These are phyloP conservation scores for Stagonosporopsis cucurbitacearum DNA, from an alignment of 2,329 filamentous ascomycete species.

Conservation along the genomic window DNA sequence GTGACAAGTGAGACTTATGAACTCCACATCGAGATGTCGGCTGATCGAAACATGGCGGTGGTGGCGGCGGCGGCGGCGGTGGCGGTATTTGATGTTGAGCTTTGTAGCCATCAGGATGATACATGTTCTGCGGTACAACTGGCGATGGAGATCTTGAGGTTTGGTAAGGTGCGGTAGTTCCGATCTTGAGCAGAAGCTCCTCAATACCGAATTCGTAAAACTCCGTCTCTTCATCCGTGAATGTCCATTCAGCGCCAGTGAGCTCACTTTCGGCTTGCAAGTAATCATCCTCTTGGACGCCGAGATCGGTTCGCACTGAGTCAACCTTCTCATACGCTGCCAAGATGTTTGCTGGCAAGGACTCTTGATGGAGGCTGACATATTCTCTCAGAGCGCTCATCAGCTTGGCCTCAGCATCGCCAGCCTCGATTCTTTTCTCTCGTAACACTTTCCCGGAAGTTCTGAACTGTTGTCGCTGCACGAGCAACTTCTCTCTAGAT, in stretches of 20 bases:
- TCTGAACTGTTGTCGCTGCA: too few relatives aligned
- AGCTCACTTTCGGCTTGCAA: conserved; percentile 22
- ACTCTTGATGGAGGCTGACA: conserved; percentile 5
- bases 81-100: too few relatives aligned
- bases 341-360: conserved; percentile 9
- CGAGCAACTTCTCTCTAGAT: too few relatives aligned
- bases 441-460: conserved; percentile 1
- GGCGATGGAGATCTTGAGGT: too few relatives aligned
- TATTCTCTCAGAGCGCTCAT: conserved; percentile 10
- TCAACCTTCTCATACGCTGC: conserved; percentile 17
- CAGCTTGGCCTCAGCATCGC: conserved; percentile 18
- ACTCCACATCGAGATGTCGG: too few relatives aligned
- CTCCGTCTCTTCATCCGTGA: conserved; percentile 24
- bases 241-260: conserved; percentile 27
- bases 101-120: too few relatives aligned
- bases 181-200: too few relatives aligned
- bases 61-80: too few relatives aligned
- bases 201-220: conserved; percentile 17
- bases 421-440: conserved; percentile 11
- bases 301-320: conserved; percentile 22
- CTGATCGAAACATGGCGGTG: too few relatives aligned
- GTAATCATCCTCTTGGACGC: conserved; percentile 27
- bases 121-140: too few relatives aligned
- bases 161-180: too few relatives aligned
- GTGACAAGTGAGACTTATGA: too few relatives aligned